Evolutionary conservation across 192 early-diverging fungal genomes (phyloP), one percentile per base, ranked within the genome.

Genomic region (Backusella psychrophila): DNA sequence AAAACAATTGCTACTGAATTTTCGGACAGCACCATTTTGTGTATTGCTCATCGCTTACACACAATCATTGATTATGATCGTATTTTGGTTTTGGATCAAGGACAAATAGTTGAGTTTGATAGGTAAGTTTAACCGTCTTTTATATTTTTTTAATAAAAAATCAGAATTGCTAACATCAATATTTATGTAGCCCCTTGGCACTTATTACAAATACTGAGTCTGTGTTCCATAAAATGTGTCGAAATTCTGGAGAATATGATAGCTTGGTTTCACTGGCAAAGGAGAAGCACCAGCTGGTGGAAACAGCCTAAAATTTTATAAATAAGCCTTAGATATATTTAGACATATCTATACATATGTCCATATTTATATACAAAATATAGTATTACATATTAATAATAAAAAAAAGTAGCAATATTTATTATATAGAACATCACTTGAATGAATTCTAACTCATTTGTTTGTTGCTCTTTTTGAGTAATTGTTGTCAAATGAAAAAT

Each of bases 31-130:
- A 98, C 98, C 0, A 76, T 98, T 66, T 80, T 99, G 63, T 93
- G 91, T 75, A 95, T 99, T 81, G 97, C 97, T 1, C 97, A 99
- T 74, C 89, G 96, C 21, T 66, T 96, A 65, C 87, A 90, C 71
- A 96, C 96, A 2, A 90, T 97, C n/a, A 93, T 94, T 66, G 93
- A 92, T 71, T 96, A 95, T 77, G 95, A 97, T 85, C 85, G 90
- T 29, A 91, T 97, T 6, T 59, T 96, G 23, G 94, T 96, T 4
- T 78, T 97, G 84, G 93, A 95, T 76, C 88, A 92, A 29, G 96
- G 96, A 12, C 73, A 88, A 38, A 83, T 97, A 7, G 86, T 89
- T 23, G 95, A 96, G 80, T 94, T 89, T 85, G 95, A 89, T 63
- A 89, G 89, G 71, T 84, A 79, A 67, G 46, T 3, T 68, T 35